Conservation (phyloP, 805 yeast genomes). For the Barnettozyma pratensis region DNA sequence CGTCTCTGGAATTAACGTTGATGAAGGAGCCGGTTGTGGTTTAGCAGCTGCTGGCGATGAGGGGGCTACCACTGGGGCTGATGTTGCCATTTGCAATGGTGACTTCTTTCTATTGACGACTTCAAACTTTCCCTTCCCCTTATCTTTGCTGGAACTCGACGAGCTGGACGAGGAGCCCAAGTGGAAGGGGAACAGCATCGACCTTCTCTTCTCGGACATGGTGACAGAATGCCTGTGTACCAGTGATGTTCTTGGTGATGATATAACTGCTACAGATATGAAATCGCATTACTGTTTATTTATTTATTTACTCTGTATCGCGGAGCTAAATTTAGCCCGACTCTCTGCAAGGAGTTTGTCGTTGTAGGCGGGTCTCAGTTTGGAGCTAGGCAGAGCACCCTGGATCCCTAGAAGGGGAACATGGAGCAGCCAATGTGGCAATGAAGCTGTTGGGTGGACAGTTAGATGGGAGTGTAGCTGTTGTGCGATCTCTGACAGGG, state of each 20-base stretch:
- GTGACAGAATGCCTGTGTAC: background rate
- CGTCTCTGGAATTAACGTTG: background rate
- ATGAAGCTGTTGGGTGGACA: background rate
- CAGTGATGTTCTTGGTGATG: background rate
- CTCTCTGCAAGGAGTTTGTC: conserved; percentile 11
- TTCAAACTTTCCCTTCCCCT: conserved; percentile 20
- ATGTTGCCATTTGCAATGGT: conserved; percentile 8
- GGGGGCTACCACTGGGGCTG: background rate
- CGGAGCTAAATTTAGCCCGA: background rate
- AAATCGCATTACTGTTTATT: too few relatives aligned
- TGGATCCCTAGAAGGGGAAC: background rate
- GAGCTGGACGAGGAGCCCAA: conserved; percentile 1
- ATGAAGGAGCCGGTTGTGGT: background rate
- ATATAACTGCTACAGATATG: too few relatives aligned
- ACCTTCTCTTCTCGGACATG: conserved; percentile 19
- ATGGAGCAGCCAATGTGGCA: background rate
- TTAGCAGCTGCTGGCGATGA: conserved; percentile 1
- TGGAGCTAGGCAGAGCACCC: background rate
- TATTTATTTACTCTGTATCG: background rate
- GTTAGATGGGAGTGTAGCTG: background rate
- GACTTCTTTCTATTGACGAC: conserved; percentile 24
- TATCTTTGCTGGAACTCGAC: background rate
- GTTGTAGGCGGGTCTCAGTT: background rate
- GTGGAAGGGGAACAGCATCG: conserved; percentile 22
- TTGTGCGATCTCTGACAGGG: background rate